Evolutionary conservation across 2,329 filamentous ascomycete species (phyloP).

Genomic region (Penicillium janthinellum): DNA sequence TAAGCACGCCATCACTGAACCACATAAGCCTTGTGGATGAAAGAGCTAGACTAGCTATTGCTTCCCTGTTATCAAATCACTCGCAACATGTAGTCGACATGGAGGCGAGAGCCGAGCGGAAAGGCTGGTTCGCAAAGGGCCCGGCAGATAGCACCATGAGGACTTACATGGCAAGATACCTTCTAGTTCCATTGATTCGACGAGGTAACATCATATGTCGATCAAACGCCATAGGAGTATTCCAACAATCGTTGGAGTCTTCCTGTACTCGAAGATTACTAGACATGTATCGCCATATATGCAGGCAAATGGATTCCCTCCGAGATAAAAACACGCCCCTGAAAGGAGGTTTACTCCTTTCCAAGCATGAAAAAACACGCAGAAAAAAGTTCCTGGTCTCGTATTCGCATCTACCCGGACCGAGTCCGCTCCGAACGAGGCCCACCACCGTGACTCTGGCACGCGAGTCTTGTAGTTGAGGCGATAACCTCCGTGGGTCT

Average conservation of each 20-base stretch:
- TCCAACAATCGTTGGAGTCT: no score
- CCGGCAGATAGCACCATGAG: constrained; percentile 13
- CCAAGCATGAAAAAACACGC: no score
- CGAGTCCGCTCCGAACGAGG: neutral
- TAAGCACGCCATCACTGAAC: constrained; percentile 17
- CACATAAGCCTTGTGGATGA: no score
- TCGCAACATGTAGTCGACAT: constrained; percentile 8
- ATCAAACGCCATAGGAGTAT: no score
- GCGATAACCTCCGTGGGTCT: no score
- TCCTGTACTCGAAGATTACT: no score
- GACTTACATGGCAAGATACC: neutral
- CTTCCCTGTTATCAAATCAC: neutral
- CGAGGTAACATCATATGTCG: no score
- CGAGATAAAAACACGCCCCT: no score
- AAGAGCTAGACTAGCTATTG: neutral
- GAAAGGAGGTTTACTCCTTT: neutral
- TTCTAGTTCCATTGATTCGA: neutral
- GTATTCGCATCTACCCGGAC: neutral
- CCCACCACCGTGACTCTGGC: neutral
- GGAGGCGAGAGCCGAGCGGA: constrained; percentile 23
- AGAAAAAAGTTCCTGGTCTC: neutral
- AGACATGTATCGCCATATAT: no score
- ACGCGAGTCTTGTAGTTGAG: neutral
- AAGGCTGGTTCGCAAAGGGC: constrained; percentile 2
- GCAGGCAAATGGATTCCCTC: no score